These are phyloP conservation scores for Solanum raphanifolium DNA, from an alignment of 257 asterid species.

Conservation along the genomic window DNA sequence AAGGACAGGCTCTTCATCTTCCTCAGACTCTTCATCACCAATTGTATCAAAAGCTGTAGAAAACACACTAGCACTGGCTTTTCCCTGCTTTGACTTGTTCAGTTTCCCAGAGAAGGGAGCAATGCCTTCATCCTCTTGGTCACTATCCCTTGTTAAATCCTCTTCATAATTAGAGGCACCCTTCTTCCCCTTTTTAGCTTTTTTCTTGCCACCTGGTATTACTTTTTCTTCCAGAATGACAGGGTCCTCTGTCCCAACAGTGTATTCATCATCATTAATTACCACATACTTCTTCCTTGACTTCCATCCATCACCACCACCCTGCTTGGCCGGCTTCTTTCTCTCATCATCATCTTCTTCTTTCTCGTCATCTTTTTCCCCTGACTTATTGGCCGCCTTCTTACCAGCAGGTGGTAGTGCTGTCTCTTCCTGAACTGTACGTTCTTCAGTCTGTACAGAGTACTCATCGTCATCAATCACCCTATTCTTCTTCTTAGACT, in stretches of 20 bases:
- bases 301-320: conserved; percentile 40
- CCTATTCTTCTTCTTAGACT: conserved; percentile 61
- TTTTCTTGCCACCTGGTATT: conserved; percentile 41
- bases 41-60: conserved; percentile 14
- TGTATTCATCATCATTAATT: conserved; percentile 55
- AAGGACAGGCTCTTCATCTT: conserved; percentile 33
- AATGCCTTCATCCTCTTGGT: conserved; percentile 12
- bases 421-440: conserved; percentile 42
- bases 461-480: conserved; percentile 72
- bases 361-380: conserved; percentile 12
- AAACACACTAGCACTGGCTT: conserved; percentile 19
- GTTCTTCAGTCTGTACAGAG: conserved; percentile 51
- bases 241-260: conserved; percentile 49
- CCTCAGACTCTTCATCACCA: conserved; percentile 30
- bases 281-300: conserved; percentile 47
- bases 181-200: conserved; percentile 59
- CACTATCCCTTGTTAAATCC: conserved; percentile 5
- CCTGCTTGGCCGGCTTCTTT: conserved; percentile 15
- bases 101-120: conserved; percentile 23
- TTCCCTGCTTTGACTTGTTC: conserved; percentile 25
- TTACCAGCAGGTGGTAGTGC: conserved; percentile 9
- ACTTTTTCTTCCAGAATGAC: conserved; percentile 33
- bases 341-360: conserved; percentile 19
- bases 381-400: conserved; percentile 38
- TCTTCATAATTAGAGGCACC: conserved; percentile 44